Evolutionary conservation across 768 basidiomycete genomes (phyloP).

Genomic region (Fomitopsis serialis): DNA sequence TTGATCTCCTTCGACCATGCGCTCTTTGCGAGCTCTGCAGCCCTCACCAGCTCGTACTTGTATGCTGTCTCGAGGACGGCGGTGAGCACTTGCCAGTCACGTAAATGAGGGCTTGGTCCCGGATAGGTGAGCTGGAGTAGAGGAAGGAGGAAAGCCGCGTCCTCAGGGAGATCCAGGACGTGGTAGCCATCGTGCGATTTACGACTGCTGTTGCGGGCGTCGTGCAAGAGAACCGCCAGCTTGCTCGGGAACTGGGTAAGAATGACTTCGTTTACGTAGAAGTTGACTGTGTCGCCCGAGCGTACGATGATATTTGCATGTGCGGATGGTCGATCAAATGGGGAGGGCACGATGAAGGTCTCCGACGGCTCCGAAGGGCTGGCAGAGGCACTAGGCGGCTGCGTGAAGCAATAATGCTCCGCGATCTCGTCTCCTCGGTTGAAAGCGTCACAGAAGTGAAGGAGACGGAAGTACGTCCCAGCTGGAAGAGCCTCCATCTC

Average conservation of each 20-base stretch:
- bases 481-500: conserved; percentile 1
- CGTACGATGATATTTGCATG: conserved; percentile 1
- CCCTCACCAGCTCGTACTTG: conserved; percentile 18
- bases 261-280: conserved; percentile 49
- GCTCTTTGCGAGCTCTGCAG: conserved; percentile 4
- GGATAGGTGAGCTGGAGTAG: conserved; percentile 19
- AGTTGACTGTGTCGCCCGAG: conserved; percentile 37
- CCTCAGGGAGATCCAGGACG: conserved; percentile 6
- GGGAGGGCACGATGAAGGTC: conserved; percentile 12
- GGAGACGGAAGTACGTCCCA: conserved; percentile 2
- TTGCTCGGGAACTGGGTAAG: conserved; percentile 52
- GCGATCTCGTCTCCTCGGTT: background rate
- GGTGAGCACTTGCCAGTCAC: conserved; percentile 6
- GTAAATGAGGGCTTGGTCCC: conserved; percentile 2
- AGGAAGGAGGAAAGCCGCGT: conserved; percentile 8
- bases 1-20: background rate
- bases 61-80: conserved; percentile 16
- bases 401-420: background rate
- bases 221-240: conserved; percentile 44
- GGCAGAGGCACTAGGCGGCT: background rate
- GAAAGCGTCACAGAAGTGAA: conserved; percentile 2
- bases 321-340: background rate
- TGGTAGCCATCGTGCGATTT: background rate
- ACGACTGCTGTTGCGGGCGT: background rate
- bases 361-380: conserved; percentile 11